A percentile compares a stretch with the other conserved stretches of the same genome.
Evolutionary conservation across 2,329 filamentous ascomycete genomes (phyloP).

Genomic region (Colletotrichum costaricense): DNA sequence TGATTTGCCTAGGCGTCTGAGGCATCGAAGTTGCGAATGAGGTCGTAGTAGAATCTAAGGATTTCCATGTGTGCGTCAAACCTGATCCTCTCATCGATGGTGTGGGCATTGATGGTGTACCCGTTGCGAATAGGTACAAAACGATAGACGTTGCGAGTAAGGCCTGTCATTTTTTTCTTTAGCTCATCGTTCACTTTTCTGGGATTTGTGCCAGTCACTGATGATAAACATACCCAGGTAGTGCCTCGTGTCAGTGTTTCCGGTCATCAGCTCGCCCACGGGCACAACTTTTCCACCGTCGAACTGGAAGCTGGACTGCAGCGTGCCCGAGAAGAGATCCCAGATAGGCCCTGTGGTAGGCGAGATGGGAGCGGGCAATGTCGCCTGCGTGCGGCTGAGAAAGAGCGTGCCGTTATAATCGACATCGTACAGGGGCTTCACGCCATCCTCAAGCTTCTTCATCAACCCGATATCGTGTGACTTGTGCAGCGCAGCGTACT

Average conservation of each 20-base stretch:
- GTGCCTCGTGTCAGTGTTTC: slow-evolving; percentile 32
- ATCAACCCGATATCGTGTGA: neutral
- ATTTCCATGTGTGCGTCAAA: slow-evolving; percentile 29
- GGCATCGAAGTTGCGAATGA: slow-evolving; percentile 32
- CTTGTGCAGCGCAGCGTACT: neutral
- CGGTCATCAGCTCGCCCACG: slow-evolving; percentile 29
- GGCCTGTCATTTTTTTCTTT: neutral
- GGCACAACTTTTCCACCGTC: slow-evolving; percentile 27
- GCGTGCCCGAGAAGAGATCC: slow-evolving; percentile 27
- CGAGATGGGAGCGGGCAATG: slow-evolving; percentile 24
- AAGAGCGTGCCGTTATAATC: slow-evolving; percentile 30
- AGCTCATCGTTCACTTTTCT: neutral
- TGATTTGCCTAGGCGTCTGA: neutral
- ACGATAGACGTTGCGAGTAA: slow-evolving; percentile 23
- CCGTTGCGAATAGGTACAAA: slow-evolving; percentile 24
- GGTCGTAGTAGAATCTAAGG: slow-evolving; percentile 30
- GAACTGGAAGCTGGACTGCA: slow-evolving; percentile 30
- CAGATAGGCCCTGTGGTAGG: slow-evolving; percentile 23
- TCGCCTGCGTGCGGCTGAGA: slow-evolving; percentile 23
- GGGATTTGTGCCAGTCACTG: too few relatives aligned
- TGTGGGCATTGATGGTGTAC: slow-evolving; percentile 21
- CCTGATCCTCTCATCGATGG: slow-evolving; percentile 32
- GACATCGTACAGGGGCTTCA: slow-evolving; percentile 24
- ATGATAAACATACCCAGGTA: slow-evolving; percentile 23
- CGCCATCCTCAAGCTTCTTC: neutral